Conservation (phyloP, 2,329 filamentous ascomycete species). For the Harringtonia aguacate region DNA sequence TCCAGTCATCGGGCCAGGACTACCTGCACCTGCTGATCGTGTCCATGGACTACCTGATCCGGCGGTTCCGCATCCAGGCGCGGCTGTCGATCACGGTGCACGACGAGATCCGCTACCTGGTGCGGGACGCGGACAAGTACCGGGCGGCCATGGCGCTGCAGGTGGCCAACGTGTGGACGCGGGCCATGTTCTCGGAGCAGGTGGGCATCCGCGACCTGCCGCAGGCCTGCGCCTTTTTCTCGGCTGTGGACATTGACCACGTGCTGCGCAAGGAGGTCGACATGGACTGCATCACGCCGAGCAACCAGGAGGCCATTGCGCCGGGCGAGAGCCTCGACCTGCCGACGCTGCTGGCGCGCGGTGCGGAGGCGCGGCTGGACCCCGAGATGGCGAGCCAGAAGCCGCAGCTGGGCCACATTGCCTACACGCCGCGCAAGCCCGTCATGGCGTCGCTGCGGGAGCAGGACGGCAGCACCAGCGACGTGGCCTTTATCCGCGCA, state of each 20-base stretch:
- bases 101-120: constrained; percentile 92
- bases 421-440: constrained; percentile 60
- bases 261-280: constrained; percentile 97
- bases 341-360: constrained; percentile 61
- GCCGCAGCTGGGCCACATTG: constrained; percentile 50
- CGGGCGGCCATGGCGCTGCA: constrained; percentile 86
- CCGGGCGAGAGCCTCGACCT: constrained; percentile 87
- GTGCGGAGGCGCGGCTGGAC: constrained; percentile 58
- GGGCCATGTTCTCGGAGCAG: constrained; percentile 95
- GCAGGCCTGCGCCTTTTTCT: constrained; percentile 91
- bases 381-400: constrained; percentile 45
- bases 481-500: constrained; percentile 62
- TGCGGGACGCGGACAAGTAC: constrained; percentile 77
- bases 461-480: constrained; percentile 26
- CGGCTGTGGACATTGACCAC: constrained; percentile 86
- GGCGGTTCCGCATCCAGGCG: constrained; percentile 74
- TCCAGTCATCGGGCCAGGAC: constrained; percentile 93
- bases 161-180: constrained; percentile 89
- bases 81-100: constrained; percentile 90
- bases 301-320: constrained; percentile 65
- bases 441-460: constrained; percentile 66
- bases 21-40: constrained; percentile 92
- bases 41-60: constrained; percentile 84
- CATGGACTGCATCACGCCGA: constrained; percentile 93
- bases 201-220: constrained; percentile 93